phyloP scores from a whole-genome alignment of 1,284 basidiomycete species.

The Blastosporella zonata region DNA sequence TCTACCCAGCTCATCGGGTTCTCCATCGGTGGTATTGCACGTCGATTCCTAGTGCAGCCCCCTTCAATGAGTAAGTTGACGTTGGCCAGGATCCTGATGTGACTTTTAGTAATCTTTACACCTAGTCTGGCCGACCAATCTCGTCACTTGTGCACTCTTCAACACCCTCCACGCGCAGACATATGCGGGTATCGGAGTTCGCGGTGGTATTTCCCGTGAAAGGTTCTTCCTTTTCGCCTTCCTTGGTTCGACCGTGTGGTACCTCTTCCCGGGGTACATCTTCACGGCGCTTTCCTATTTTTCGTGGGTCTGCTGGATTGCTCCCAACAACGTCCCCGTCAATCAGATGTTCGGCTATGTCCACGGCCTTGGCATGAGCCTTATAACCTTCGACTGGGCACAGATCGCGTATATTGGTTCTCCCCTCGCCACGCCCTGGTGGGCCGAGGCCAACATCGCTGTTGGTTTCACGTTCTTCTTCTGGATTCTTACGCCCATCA shows the following conservation, averaged over 20 bases:
- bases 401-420: slow-evolving; percentile 62
- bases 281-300: slow-evolving; percentile 67
- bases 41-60: slow-evolving; percentile 80
- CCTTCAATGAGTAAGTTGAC: slow-evolving; percentile 82
- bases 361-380: slow-evolving; percentile 74
- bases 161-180: slow-evolving; percentile 67
- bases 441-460: slow-evolving; percentile 80
- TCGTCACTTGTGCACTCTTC: slow-evolving; percentile 84
- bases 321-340: slow-evolving; percentile 63
- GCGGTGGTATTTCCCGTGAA: slow-evolving; percentile 69
- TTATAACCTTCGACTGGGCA: slow-evolving; percentile 75
- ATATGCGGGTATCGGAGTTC: slow-evolving; percentile 60
- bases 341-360: slow-evolving; percentile 81
- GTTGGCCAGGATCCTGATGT: background rate
- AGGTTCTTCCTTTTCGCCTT: slow-evolving; percentile 75
- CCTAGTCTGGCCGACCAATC: slow-evolving; percentile 80
- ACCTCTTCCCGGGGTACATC: slow-evolving; percentile 72
- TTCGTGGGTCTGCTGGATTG: slow-evolving; percentile 59
- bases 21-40: slow-evolving; percentile 78
- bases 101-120: background rate
- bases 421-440: slow-evolving; percentile 66
- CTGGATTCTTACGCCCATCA: slow-evolving; percentile 70
- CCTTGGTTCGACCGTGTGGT: slow-evolving; percentile 62
- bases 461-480: slow-evolving; percentile 77
- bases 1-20: slow-evolving; percentile 88